Percentiles rank a stretch among this genome's conserved stretches.
phyloP scores from a whole-genome alignment of 805 yeast species.

The Teunomyces stri region DNA sequence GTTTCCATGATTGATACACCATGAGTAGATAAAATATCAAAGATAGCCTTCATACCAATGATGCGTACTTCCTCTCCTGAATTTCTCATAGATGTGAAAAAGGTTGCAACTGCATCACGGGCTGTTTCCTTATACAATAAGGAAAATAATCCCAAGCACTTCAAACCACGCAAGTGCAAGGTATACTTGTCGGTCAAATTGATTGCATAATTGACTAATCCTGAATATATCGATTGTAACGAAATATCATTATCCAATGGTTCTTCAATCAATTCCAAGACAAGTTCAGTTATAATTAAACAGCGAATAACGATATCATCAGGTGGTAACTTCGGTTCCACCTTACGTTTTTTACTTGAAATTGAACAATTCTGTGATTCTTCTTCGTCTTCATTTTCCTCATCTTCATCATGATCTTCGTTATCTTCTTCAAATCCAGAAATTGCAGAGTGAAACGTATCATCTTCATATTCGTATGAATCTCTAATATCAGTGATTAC shows the following conservation, averaged over 20 bases:
- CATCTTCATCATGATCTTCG: constrained; percentile 20
- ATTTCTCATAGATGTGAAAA: constrained; percentile 68
- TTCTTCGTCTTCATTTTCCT: constrained; percentile 23
- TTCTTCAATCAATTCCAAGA: constrained; percentile 64
- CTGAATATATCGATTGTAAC: constrained; percentile 65
- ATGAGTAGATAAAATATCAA: constrained; percentile 76
- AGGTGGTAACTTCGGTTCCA: constrained; percentile 42
- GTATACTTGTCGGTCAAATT: constrained; percentile 42
- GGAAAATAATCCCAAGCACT: constrained; percentile 78
- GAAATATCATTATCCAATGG: constrained; percentile 65
- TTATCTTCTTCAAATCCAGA: constrained; percentile 19
- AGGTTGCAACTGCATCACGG: constrained; percentile 57
- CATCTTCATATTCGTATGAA: constrained; percentile 45
- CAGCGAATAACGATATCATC: constrained; percentile 57
- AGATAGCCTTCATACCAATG: constrained; percentile 64
- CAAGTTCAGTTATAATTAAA: constrained; percentile 63
- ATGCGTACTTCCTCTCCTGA: constrained; percentile 61
- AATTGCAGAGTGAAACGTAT: constrained; percentile 25
- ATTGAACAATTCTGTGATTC: constrained; percentile 16
- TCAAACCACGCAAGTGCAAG: constrained; percentile 63
- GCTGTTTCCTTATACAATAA: constrained; percentile 51
- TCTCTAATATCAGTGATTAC: constrained; percentile 83
- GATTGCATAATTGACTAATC: constrained; percentile 78
- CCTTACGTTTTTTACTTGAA: constrained; percentile 24
- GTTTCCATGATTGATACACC: constrained; percentile 67